Evolutionary conservation across 805 yeast species (phyloP).

Genomic region (Candida loeiensis): DNA sequence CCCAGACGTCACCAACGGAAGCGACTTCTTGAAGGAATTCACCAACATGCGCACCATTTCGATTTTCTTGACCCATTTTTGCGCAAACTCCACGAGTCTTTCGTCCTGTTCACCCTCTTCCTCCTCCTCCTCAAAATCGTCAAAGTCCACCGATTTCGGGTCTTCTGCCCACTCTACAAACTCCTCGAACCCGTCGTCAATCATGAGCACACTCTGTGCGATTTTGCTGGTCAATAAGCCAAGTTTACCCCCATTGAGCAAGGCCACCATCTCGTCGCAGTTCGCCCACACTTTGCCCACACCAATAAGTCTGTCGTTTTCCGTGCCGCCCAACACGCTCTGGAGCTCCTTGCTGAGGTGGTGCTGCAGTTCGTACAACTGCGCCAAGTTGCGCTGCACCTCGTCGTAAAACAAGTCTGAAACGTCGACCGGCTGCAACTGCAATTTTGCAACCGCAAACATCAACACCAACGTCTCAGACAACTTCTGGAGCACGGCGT

Average conservation of each 20-base stretch:
- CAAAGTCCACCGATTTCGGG: constrained; percentile 44
- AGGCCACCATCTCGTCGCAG: constrained; percentile 47
- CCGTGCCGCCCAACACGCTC: constrained; percentile 19
- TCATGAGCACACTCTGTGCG: constrained; percentile 40
- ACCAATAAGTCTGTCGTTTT: constrained; percentile 46
- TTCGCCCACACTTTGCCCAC: constrained; percentile 72
- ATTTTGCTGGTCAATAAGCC: constrained; percentile 50
- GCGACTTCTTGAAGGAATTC: constrained; percentile 55
- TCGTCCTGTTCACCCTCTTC: constrained; percentile 24
- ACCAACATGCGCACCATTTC: constrained; percentile 56
- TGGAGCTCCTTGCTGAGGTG: constrained; percentile 27
- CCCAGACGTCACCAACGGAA: constrained; percentile 46
- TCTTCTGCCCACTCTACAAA: constrained; percentile 66
- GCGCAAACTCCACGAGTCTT: constrained; percentile 39
- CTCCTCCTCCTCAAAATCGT: constrained; percentile 33
- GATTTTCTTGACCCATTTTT: constrained; percentile 49
- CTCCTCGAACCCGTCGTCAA: constrained; percentile 65
- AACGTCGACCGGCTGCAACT: constrained; percentile 23
- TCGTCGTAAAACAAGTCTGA: constrained; percentile 39
- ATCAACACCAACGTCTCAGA: constrained; percentile 43
- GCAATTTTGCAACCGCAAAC: constrained; percentile 38
- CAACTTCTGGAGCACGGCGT: constrained; percentile 44
- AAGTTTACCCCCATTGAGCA: constrained; percentile 48
- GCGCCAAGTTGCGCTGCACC: constrained; percentile 23
- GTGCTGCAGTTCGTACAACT: constrained; percentile 17